These are phyloP conservation scores for Punica granatum DNA, from an alignment of 345 rosid species.

Conservation along the genomic window DNA sequence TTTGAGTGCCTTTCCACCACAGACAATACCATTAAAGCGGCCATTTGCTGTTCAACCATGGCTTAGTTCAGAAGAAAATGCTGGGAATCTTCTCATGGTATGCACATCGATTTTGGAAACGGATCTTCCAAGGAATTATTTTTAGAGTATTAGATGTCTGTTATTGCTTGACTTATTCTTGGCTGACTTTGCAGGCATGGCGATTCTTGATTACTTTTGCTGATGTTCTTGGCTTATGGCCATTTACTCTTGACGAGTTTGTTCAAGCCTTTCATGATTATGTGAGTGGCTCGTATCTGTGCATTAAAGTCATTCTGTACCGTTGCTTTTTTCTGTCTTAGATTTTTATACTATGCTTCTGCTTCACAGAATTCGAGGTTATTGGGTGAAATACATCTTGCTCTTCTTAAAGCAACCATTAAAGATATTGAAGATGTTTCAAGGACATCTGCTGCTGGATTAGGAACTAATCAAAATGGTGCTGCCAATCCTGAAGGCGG, in stretches of 20 bases:
- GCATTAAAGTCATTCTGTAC: slow-evolving; percentile 4
- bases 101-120: slow-evolving; percentile 2
- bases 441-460: slow-evolving; percentile 75
- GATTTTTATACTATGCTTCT: slow-evolving; percentile 7
- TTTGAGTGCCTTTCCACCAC: slow-evolving; percentile 65
- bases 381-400: slow-evolving; percentile 86
- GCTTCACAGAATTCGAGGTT: slow-evolving; percentile 82
- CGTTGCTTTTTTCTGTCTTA: not conserved
- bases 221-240: slow-evolving; percentile 95
- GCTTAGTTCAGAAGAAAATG: slow-evolving; percentile 68
- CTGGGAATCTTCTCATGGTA: slow-evolving; percentile 98
- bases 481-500: slow-evolving; percentile 96
- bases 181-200: slow-evolving; percentile 72
- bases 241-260: slow-evolving; percentile 95
- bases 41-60: slow-evolving; percentile 87
- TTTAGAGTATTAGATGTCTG: not conserved
- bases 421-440: slow-evolving; percentile 95
- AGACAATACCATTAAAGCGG: slow-evolving; percentile 53
- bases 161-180: not conserved
- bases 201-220: slow-evolving; percentile 79
- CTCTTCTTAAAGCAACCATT: slow-evolving; percentile 68
- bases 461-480: slow-evolving; percentile 71
- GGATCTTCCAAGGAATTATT: not conserved
- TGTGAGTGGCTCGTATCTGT: slow-evolving; percentile 40
- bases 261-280: slow-evolving; percentile 96